phyloP scores from a whole-genome alignment of 2,329 filamentous ascomycete genomes.

The Teratosphaeria nubilosa region DNA sequence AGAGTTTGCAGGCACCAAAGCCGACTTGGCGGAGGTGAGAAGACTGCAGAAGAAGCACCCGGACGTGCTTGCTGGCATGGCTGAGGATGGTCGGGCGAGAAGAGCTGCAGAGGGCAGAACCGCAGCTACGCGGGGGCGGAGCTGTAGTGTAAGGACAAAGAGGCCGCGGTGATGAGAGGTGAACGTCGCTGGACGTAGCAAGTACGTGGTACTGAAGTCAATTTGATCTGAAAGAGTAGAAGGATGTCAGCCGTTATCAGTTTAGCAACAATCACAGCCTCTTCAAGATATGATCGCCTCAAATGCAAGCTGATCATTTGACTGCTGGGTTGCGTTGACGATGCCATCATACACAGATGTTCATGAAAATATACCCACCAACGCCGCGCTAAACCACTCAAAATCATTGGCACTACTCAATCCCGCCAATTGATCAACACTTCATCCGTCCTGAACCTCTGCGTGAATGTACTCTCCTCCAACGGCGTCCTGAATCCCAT shows the following conservation, averaged over 20 bases:
- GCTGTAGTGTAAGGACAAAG: not conserved
- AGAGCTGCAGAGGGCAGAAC: not conserved
- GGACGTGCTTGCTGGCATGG: not conserved
- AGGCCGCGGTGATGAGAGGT: not conserved
- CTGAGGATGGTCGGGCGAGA: not conserved
- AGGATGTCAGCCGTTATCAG: not conserved
- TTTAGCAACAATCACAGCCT: not conserved
- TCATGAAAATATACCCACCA: not conserved
- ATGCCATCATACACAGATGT: not conserved
- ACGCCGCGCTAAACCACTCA: not conserved
- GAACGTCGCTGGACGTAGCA: not conserved
- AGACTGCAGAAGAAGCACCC: not conserved
- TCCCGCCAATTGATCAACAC: slow-evolving; percentile 42
- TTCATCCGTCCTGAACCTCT: slow-evolving; percentile 42
- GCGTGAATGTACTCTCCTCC: slow-evolving; percentile 63
- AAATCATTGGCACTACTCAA: slow-evolving; percentile 13
- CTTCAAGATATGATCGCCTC: not conserved
- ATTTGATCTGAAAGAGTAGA: not conserved
- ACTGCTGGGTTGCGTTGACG: not conserved
- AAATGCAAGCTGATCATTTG: not conserved
- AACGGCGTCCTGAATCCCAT: slow-evolving; percentile 69
- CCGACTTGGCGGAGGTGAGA: not conserved
- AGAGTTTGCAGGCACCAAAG: not conserved
- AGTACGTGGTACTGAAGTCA: not conserved
- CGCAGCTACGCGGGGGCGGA: not conserved